Conservation (phyloP, 371 early-diverging fungal genomes). For the Lichtheimia ornata region DNA sequence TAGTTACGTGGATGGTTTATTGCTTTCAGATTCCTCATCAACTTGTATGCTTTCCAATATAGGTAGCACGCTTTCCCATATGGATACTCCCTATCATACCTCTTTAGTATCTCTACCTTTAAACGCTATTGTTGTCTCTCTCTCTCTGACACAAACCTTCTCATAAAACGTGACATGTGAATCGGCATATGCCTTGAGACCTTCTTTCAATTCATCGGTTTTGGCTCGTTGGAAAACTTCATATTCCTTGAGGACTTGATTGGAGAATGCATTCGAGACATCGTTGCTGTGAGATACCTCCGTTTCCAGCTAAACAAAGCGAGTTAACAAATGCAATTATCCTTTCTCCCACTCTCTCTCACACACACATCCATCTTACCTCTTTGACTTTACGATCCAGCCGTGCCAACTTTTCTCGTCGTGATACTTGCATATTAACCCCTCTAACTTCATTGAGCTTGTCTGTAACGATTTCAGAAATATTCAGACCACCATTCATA, state of each 20-base stretch:
- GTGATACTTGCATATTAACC: conserved; percentile 77
- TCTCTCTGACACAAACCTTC: conserved; percentile 47
- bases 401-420: conserved; percentile 74
- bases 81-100: conserved; percentile 31
- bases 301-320: conserved; percentile 60
- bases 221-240: conserved; percentile 79
- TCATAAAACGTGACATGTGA: conserved; percentile 84
- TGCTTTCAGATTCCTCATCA: conserved; percentile 11
- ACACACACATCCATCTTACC: conserved; percentile 44
- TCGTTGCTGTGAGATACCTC: conserved; percentile 76
- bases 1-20: too few relatives aligned
- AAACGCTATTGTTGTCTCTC: not conserved
- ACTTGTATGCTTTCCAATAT: conserved; percentile 31
- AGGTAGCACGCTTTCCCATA: conserved; percentile 49
- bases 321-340: not conserved
- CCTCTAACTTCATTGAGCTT: conserved; percentile 90
- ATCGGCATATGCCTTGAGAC: conserved; percentile 72
- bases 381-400: conserved; percentile 75
- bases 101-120: not conserved
- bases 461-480: conserved; percentile 81
- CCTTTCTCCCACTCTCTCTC: not conserved
- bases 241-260: conserved; percentile 80
- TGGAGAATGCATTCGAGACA: conserved; percentile 72
- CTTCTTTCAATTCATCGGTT: conserved; percentile 76
- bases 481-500: conserved; percentile 52